Percentiles rank a stretch among this genome's conserved stretches.
These are phyloP conservation scores for Phaseolus lunatus DNA, from an alignment of 306 rosid species.

Conservation along the genomic window DNA sequence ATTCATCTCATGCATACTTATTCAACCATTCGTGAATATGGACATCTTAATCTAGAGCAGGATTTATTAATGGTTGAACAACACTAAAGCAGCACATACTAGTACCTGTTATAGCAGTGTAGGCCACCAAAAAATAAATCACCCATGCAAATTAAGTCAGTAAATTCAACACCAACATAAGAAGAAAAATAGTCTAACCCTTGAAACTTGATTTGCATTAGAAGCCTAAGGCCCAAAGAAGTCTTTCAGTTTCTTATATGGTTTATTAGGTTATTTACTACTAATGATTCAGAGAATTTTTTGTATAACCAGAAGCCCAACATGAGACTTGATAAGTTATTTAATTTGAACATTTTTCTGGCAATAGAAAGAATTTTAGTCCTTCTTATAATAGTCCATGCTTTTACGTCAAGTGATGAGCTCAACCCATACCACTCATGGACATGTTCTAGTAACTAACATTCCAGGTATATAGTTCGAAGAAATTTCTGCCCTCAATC, in stretches of 20 bases:
- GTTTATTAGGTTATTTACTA: background rate
- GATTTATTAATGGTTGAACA: conserved; percentile 27
- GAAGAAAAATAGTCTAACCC: conserved; percentile 22
- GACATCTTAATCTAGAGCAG: background rate
- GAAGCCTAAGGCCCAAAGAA: conserved; percentile 14
- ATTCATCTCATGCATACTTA: conserved; percentile 26
- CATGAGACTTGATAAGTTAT: background rate
- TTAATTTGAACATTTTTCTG: conserved; percentile 15
- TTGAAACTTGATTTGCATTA: conserved; percentile 33
- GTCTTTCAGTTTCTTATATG: conserved; percentile 18
- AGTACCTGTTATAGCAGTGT: conserved; percentile 11
- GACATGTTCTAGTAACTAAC: background rate
- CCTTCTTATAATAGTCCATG: background rate
- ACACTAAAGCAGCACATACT: conserved; percentile 15
- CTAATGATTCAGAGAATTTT: background rate
- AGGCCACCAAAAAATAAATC: conserved; percentile 14
- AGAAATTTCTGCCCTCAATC: background rate
- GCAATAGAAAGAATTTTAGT: background rate
- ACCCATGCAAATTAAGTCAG: conserved; percentile 33
- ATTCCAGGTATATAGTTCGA: conserved; percentile 1
- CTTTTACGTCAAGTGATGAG: conserved; percentile 1
- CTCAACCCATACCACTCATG: conserved; percentile 25
- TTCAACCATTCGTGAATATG: conserved; percentile 1
- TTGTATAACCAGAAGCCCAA: background rate
- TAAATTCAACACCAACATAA: conserved; percentile 37